Conservation (phyloP, 2,329 filamentous ascomycete genomes). For the Phaeophleospora eucalypticola region DNA sequence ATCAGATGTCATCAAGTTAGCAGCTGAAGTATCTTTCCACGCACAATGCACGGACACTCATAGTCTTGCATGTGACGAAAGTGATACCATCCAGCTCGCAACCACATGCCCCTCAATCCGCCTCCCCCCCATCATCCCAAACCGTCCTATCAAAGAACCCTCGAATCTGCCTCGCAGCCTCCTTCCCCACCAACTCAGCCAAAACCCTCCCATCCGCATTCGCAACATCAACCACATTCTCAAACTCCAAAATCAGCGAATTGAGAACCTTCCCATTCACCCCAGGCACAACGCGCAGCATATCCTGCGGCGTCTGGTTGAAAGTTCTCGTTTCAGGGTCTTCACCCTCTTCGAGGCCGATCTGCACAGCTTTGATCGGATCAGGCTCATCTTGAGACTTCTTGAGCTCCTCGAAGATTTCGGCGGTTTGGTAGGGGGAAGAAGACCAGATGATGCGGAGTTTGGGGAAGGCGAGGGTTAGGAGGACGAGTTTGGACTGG, state of each 20-base stretch:
- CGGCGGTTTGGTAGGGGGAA: constrained; percentile 90
- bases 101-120: constrained; percentile 13
- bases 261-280: constrained; percentile 75
- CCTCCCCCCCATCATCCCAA: constrained; percentile 34
- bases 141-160: constrained; percentile 73
- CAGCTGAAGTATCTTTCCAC: too few species aligned
- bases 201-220: constrained; percentile 78
- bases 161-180: constrained; percentile 70
- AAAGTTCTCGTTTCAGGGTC: constrained; percentile 61
- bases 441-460: constrained; percentile 92
- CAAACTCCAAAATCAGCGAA: constrained; percentile 66
- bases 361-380: constrained; percentile 76
- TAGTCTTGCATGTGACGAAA: not conserved
- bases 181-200: constrained; percentile 68
- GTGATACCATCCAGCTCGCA: not conserved
- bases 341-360: constrained; percentile 66
- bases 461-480: constrained; percentile 86
- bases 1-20: too few species aligned
- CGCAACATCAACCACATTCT: constrained; percentile 75
- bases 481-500: constrained; percentile 84
- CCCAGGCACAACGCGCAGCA: constrained; percentile 80
- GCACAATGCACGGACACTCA: too few species aligned
- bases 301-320: constrained; percentile 82
- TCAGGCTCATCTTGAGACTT: constrained; percentile 86
- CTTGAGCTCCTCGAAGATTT: constrained; percentile 94